Evolutionary conservation across 78 protist species (phyloP).

Genomic region (Neovahlkampfia damariscottae): DNA sequence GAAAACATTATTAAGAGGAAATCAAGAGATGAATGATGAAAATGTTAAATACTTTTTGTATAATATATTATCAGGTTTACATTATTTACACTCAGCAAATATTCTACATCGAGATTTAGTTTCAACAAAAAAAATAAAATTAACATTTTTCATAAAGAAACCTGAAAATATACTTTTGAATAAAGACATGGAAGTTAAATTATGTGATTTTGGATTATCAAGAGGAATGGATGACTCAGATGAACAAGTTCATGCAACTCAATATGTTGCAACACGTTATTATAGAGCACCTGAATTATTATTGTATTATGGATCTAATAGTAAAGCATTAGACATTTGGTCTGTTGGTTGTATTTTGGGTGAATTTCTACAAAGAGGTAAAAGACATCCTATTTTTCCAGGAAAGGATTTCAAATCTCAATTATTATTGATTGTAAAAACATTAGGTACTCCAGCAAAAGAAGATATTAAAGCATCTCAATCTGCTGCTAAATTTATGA

Average conservation of each 20-base stretch:
- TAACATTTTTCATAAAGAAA: background rate
- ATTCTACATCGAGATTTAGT: conserved; percentile 77
- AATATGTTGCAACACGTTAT: background rate
- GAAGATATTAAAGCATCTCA: background rate
- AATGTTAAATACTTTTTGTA: background rate
- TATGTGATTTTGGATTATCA: conserved; percentile 1
- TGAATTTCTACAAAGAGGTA: background rate
- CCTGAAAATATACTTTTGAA: background rate
- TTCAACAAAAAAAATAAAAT: background rate
- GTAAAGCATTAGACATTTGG: background rate
- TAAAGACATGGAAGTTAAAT: background rate
- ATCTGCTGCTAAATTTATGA: background rate
- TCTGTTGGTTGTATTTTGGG: background rate
- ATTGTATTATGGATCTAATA: background rate
- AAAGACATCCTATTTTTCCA: background rate
- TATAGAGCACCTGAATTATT: background rate
- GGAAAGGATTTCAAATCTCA: background rate
- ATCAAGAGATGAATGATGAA: background rate
- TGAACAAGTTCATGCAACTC: background rate
- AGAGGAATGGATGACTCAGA: background rate
- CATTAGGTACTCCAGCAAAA: background rate
- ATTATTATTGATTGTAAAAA: background rate
- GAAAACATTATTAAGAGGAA: background rate
- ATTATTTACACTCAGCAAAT: conserved; percentile 84
- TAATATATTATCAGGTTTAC: background rate